These are phyloP conservation scores for Excoecaria cochinchinensis DNA, from an alignment of 345 rosid genomes.

Conservation along the genomic window DNA sequence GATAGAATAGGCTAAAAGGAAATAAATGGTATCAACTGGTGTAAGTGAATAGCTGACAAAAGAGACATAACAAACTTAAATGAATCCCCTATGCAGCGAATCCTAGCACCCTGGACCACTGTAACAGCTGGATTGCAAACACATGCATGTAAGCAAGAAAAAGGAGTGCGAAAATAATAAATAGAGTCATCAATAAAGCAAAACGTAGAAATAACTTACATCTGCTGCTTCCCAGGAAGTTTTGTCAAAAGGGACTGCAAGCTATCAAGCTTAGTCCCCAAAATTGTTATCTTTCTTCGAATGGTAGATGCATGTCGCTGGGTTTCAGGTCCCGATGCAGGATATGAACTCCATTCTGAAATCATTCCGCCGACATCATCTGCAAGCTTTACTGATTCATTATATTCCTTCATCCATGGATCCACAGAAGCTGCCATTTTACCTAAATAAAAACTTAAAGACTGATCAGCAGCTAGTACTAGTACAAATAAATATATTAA, in stretches of 20 bases:
- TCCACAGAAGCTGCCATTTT: constrained; percentile 4
- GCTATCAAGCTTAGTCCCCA: constrained; percentile 79
- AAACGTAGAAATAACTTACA: constrained; percentile 33
- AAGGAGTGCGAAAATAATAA: background rate
- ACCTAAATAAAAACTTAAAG: background rate
- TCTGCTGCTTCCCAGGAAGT: constrained; percentile 69
- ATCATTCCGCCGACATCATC: constrained; percentile 66
- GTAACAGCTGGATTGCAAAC: background rate
- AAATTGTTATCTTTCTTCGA: constrained; percentile 84
- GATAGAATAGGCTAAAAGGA: background rate
- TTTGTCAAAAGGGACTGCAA: constrained; percentile 66
- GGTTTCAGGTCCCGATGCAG: constrained; percentile 71
- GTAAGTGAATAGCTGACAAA: background rate
- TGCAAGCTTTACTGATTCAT: constrained; percentile 7
- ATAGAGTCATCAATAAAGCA: background rate
- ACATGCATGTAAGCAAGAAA: background rate
- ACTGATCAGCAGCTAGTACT: background rate
- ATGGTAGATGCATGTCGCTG: constrained; percentile 86
- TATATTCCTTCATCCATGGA: constrained; percentile 15
- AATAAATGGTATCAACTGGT: background rate
- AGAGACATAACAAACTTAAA: background rate
- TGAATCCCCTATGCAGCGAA: background rate
- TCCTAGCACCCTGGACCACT: background rate
- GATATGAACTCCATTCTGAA: constrained; percentile 53
- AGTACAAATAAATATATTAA: background rate